Conservation (phyloP, 192 early-diverging fungal genomes). For the Helicostylum pulchrum region DNA sequence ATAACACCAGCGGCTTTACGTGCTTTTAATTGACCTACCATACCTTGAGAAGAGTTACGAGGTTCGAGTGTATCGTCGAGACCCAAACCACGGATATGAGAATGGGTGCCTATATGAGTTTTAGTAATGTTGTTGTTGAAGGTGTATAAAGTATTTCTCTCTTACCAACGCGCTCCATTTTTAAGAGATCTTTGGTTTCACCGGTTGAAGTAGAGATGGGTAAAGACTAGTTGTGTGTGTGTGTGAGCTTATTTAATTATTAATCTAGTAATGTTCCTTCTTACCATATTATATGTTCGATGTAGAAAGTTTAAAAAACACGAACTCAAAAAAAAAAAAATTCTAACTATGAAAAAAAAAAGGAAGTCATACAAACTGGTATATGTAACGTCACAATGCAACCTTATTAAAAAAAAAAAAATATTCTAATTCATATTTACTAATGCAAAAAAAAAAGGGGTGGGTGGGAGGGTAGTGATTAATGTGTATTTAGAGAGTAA, state of each 20-base stretch:
- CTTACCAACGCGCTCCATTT: slow-evolving; percentile 85
- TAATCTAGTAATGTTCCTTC: no score
- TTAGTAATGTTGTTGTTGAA: not conserved
- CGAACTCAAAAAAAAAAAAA: no score
- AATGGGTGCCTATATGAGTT: slow-evolving; percentile 78
- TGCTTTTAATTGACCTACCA: slow-evolving; percentile 96
- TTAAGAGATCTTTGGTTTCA: slow-evolving; percentile 70
- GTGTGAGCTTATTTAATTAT: no score
- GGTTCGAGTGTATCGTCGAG: slow-evolving; percentile 93
- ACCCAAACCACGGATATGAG: slow-evolving; percentile 95
- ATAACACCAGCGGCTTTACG: slow-evolving; percentile 96
- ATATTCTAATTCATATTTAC: no score
- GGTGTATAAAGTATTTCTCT: not conserved
- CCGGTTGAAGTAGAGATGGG: slow-evolving; percentile 44
- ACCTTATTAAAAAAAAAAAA: no score
- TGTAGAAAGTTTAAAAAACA: no score
- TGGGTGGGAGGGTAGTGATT: not conserved
- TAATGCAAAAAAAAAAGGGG: not conserved
- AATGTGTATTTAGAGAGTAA: not conserved
- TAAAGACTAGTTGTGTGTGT: slow-evolving; percentile 15
- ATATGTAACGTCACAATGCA: no score
- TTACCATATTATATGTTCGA: no score
- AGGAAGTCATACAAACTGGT: no score
- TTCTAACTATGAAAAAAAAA: no score
- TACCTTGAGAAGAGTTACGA: slow-evolving; percentile 82